Evolutionary conservation across 208 protist species (phyloP), one percentile per base, ranked within the genome.

Genomic region (Acanthamoeba lugdunensis): DNA sequence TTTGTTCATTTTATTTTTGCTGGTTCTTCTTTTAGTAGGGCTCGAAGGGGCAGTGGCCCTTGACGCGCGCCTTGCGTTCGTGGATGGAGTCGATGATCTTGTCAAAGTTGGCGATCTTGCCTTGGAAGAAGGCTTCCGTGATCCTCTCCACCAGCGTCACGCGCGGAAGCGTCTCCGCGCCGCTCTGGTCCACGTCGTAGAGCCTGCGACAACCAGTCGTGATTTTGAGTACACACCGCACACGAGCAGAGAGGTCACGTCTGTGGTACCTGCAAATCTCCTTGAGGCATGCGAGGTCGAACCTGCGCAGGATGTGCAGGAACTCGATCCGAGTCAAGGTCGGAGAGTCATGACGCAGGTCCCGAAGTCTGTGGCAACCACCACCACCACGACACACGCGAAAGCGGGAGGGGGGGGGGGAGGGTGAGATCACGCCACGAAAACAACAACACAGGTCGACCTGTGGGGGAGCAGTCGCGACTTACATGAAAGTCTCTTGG

Each of bases 31-130:
- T 3, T 73, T 28, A 73, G n/a, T 73, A 37, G 65, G 65, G 23
- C 23, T 73, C 23, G 23, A 73, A 73, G 65, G 65, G 30, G 65
- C 65, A 73, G n/a, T 73, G 65, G 23, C 65, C 65, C 65, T 73
- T 73, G 65, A 73, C 23, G 65, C 65, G 65, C 9, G 65, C 65
- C 65, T 73, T 73, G 23, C 65, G 65, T 18, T 73, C 65, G 0
- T 73, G 11, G 65, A 73, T 23, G n/a, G 30, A 7, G n/a, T 73
- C 65, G 65, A 73, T 33, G 65, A 73, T 33, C 65, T 73, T 73
- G 65, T 73, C 30, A 7, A 73, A 73, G 65, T 73, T 73, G 30
- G 11, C 4, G 65, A 73, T 73, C 65, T 73, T 73, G 65, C 65
- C 65, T 7, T 2, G 8, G 30, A 37, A 73, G n/a, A 73, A 33